Evolutionary conservation across 116 monocot species (phyloP).

Genomic region (Papilionanthe hybrid): DNA sequence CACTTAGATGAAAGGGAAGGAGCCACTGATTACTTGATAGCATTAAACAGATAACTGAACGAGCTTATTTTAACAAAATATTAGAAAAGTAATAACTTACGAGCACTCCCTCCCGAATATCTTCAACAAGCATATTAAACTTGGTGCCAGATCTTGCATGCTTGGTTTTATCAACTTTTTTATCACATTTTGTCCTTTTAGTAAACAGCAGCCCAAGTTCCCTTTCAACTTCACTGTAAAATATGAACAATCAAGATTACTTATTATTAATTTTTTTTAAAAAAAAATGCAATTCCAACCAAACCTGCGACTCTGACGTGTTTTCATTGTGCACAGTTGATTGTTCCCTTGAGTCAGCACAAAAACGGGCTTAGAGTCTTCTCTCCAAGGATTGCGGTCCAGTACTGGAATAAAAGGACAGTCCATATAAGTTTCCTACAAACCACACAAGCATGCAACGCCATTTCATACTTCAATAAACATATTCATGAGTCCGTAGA

Average conservation of each 20-base stretch:
- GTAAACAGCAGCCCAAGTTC: slow-evolving; percentile 83
- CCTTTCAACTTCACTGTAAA: slow-evolving; percentile 84
- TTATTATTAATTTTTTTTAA: background rate
- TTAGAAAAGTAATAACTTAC: slow-evolving; percentile 45
- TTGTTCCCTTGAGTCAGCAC: slow-evolving; percentile 84
- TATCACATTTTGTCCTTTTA: slow-evolving; percentile 42
- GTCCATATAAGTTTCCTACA: background rate
- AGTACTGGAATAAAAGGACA: slow-evolving; percentile 45
- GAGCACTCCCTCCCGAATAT: slow-evolving; percentile 95
- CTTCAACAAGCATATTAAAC: slow-evolving; percentile 94
- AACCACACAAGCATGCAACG: background rate
- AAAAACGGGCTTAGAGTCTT: slow-evolving; percentile 84
- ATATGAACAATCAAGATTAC: background rate
- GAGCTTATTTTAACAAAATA: background rate
- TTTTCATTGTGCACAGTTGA: slow-evolving; percentile 97
- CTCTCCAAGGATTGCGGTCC: slow-evolving; percentile 94
- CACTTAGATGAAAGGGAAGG: slow-evolving; percentile 34
- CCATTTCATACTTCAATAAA: background rate
- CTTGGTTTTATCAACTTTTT: slow-evolving; percentile 40
- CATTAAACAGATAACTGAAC: background rate
- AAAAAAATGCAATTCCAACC: background rate
- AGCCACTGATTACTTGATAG: background rate
- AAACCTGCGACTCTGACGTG: slow-evolving; percentile 78
- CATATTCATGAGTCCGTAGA: background rate
- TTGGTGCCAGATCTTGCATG: slow-evolving; percentile 38